Conservation (phyloP, 805 yeast genomes). For the Barnettozyma sucrosica region DNA sequence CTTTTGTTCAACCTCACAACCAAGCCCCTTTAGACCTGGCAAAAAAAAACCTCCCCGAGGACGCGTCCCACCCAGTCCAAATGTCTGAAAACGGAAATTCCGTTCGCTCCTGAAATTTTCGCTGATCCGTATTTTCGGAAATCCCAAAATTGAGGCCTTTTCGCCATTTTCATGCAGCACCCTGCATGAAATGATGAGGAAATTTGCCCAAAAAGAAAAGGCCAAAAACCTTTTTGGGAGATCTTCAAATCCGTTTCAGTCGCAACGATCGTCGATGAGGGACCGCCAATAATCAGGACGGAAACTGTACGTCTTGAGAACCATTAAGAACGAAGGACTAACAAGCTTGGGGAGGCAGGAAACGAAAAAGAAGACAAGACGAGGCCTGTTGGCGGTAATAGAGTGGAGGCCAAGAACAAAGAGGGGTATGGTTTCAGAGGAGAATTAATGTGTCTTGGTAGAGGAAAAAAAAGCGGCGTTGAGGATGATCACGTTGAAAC, state of each 20-base stretch:
- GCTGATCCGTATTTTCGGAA: background rate
- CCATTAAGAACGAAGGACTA: background rate
- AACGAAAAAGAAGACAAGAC: background rate
- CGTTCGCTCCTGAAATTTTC: background rate
- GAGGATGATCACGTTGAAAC: no score
- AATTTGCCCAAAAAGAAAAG: background rate
- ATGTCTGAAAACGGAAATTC: background rate
- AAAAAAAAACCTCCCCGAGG: background rate
- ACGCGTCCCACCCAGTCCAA: background rate
- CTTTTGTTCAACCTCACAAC: no score
- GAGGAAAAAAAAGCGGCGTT: no score
- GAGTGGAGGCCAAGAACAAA: no score
- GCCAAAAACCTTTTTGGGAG: background rate
- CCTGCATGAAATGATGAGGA: background rate
- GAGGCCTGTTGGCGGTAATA: no score
- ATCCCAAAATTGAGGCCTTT: background rate
- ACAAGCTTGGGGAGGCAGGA: background rate
- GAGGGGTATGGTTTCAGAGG: background rate
- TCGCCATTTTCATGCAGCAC: background rate
- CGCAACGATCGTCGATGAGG: background rate
- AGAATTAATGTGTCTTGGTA: background rate
- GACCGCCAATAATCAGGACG: background rate
- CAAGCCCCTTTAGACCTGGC: no score
- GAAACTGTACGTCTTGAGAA: background rate
- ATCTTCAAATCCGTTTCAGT: background rate